These are phyloP conservation scores for Bipolaris oryzae DNA, from an alignment of 2,329 filamentous ascomycete species.

Conservation along the genomic window DNA sequence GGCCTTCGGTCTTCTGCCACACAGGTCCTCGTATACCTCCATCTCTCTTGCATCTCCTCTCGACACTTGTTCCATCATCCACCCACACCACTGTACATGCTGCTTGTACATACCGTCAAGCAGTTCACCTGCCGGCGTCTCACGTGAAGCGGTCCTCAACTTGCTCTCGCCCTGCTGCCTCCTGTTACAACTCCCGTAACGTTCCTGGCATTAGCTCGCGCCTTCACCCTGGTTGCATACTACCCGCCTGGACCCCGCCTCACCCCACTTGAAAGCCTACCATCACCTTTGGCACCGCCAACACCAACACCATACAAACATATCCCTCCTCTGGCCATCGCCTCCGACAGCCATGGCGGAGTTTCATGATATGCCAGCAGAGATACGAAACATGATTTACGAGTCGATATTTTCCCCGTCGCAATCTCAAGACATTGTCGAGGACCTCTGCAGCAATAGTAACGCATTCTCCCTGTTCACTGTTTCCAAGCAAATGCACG, in stretches of 20 bases:
- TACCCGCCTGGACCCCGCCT: background rate
- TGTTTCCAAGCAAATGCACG: conserved; percentile 23
- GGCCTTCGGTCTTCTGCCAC: conserved; percentile 7
- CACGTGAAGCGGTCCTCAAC: background rate
- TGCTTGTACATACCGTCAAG: background rate
- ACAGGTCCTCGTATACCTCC: conserved; percentile 2
- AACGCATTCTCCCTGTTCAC: conserved; percentile 18
- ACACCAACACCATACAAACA: background rate
- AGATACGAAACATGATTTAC: conserved; percentile 31
- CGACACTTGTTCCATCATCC: background rate
- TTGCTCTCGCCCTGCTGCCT: background rate
- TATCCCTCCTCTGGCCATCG: background rate
- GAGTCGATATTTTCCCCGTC: conserved; percentile 10
- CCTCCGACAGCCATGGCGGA: conserved; percentile 10
- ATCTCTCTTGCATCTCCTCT: background rate
- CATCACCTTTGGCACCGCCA: background rate
- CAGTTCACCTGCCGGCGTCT: background rate
- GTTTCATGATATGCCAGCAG: conserved; percentile 21
- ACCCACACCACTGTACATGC: background rate
- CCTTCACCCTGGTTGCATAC: conserved; percentile 5
- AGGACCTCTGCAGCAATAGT: background rate
- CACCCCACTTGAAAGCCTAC: conserved; percentile 1
- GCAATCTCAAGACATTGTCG: background rate
- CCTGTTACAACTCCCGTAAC: background rate
- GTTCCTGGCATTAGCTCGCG: conserved; percentile 4